Evolutionary conservation across 768 basidiomycete genomes (phyloP).

Genomic region (Xerocomus potaroensis): DNA sequence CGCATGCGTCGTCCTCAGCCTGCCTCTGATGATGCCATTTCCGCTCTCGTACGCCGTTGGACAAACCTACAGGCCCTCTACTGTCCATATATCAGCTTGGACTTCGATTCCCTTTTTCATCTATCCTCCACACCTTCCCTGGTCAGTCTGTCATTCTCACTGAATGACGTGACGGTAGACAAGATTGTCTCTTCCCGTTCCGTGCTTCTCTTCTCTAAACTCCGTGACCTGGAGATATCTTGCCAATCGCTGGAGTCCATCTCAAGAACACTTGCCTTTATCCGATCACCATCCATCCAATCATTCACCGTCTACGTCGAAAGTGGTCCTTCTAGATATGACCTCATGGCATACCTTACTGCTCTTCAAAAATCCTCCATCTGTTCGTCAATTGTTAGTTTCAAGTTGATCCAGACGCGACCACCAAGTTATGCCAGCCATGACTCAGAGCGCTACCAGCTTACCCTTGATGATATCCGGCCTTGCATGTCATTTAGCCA

Average conservation of each 20-base stretch:
- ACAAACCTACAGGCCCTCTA: conserved; percentile 11
- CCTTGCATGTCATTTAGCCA: conserved; percentile 13
- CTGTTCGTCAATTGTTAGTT: neutral
- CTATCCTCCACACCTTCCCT: conserved; percentile 13
- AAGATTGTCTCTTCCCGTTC: conserved; percentile 1
- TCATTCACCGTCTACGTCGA: conserved; percentile 9
- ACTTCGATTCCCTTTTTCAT: conserved; percentile 13
- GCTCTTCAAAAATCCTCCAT: conserved; percentile 8
- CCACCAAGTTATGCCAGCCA: neutral
- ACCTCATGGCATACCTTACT: conserved; percentile 5
- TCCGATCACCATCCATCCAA: conserved; percentile 5
- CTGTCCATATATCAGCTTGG: conserved; percentile 12
- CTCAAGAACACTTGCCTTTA: neutral
- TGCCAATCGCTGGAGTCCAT: conserved; percentile 5
- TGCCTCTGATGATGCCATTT: conserved; percentile 8
- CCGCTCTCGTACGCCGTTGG: conserved; percentile 14
- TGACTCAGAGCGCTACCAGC: conserved; percentile 3
- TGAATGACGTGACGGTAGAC: neutral
- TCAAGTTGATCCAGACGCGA: conserved; percentile 11
- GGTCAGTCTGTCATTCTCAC: conserved; percentile 7
- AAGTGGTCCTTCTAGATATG: conserved; percentile 5
- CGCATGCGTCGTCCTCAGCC: conserved; percentile 16
- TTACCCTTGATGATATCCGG: conserved; percentile 15
- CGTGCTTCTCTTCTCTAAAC: conserved; percentile 3
- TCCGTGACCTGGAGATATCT: conserved; percentile 10